Conservation (phyloP, 805 yeast species). For the Kuraishia piskuri region DNA sequence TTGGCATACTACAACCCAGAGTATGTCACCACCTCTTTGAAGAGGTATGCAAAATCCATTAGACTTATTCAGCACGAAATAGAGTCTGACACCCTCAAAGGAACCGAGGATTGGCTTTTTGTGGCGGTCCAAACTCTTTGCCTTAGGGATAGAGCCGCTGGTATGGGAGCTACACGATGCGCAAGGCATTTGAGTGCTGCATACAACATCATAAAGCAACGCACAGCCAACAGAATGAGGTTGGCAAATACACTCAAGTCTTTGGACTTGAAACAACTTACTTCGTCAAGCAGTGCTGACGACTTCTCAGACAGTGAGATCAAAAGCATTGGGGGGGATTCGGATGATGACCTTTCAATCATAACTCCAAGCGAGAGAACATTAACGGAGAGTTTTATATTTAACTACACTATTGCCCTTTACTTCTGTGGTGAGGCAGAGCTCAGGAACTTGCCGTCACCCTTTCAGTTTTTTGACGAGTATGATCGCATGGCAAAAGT, state of each 20-base stretch:
- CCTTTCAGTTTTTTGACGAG: conserved; percentile 25
- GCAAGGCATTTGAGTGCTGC: conserved; percentile 23
- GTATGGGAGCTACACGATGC: conserved; percentile 17
- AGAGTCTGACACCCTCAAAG: conserved; percentile 13
- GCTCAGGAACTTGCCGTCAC: conserved; percentile 27
- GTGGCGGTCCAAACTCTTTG: conserved; percentile 29
- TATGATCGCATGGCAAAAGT: conserved; percentile 23
- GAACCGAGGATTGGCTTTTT: conserved; percentile 27
- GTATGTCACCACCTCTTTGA: conserved; percentile 14
- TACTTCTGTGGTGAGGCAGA: conserved; percentile 11
- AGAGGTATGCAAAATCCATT: conserved; percentile 16
- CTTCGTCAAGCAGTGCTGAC: not conserved
- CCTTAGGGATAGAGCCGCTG: conserved; percentile 23
- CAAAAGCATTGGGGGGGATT: not conserved
- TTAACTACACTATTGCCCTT: conserved; percentile 1
- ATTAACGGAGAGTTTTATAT: conserved; percentile 27
- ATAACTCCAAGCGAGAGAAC: conserved; percentile 18
- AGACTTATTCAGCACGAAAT: conserved; percentile 15
- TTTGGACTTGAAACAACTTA: not conserved
- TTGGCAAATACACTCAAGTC: not conserved
- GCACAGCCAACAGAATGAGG: conserved; percentile 4
- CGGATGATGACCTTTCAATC: not conserved
- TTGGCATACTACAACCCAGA: conserved; percentile 22
- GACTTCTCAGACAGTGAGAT: conserved; percentile 2
- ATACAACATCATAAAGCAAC: conserved; percentile 22